Evolutionary conservation across 768 basidiomycete genomes (phyloP).

Genomic region (Rickenella mellea): DNA sequence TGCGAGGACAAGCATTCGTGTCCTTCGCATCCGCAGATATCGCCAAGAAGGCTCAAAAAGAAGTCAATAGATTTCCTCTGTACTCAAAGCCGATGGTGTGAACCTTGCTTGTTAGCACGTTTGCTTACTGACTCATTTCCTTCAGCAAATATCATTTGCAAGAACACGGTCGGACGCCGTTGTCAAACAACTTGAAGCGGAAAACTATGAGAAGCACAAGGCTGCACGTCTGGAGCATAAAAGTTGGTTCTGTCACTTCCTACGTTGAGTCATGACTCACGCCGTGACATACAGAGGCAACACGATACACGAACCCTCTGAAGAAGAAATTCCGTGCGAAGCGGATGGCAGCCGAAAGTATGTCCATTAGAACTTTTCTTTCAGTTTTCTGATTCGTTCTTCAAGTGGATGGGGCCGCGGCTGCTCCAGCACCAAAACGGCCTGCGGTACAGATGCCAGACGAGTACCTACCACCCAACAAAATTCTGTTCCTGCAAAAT

Average conservation of each 20-base stretch:
- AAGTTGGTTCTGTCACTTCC: slow-evolving; percentile 42
- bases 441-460: slow-evolving; percentile 96
- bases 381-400: slow-evolving; percentile 3
- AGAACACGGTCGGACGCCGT: slow-evolving; percentile 83
- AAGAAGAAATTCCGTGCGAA: slow-evolving; percentile 81
- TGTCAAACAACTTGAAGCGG: slow-evolving; percentile 63
- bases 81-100: slow-evolving; percentile 95
- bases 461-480: slow-evolving; percentile 99
- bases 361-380: slow-evolving; percentile 11
- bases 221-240: slow-evolving; percentile 68
- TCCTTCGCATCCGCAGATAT: slow-evolving; percentile 77
- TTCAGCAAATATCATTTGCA: slow-evolving; percentile 92
- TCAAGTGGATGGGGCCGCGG: slow-evolving; percentile 56
- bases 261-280: slow-evolving; percentile 4
- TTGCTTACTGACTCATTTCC: neutral
- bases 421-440: slow-evolving; percentile 60
- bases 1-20: slow-evolving; percentile 98
- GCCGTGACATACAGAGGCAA: slow-evolving; percentile 40
- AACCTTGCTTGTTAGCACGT: slow-evolving; percentile 2
- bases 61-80: slow-evolving; percentile 88
- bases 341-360: slow-evolving; percentile 73
- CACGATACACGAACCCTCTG: slow-evolving; percentile 83
- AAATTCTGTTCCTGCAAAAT: slow-evolving; percentile 96
- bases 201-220: slow-evolving; percentile 69
- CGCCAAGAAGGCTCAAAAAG: slow-evolving; percentile 83